phyloP scores from a whole-genome alignment of 257 asterid genomes.

The Solanum medicagineum region DNA sequence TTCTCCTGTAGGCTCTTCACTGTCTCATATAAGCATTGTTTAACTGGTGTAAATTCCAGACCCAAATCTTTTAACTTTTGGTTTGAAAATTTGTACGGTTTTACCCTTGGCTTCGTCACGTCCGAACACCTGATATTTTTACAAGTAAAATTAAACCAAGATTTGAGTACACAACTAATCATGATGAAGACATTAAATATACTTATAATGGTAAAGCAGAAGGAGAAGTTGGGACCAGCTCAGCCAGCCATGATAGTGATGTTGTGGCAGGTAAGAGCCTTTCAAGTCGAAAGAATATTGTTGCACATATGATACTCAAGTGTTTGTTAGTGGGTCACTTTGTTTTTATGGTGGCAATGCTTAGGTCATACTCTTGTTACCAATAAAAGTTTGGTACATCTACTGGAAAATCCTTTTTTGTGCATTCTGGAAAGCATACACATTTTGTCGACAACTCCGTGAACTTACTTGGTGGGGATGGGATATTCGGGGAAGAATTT shows the following conservation, averaged over 20 bases:
- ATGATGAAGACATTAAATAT: neutral
- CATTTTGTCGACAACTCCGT: no score
- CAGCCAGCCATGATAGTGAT: neutral
- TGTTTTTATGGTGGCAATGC: neutral
- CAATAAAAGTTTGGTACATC: neutral
- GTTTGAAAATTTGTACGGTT: conserved; percentile 75
- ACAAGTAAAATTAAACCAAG: neutral
- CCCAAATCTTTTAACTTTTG: conserved; percentile 80
- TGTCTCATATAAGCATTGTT: conserved; percentile 65
- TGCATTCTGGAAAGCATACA: neutral
- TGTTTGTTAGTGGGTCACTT: neutral
- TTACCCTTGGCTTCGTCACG: conserved; percentile 59
- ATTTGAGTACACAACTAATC: neutral
- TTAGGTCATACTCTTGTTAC: neutral
- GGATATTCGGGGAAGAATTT: conserved; percentile 91
- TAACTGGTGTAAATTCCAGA: conserved; percentile 65
- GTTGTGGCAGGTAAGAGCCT: conserved; percentile 1
- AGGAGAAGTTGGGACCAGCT: neutral
- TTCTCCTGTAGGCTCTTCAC: conserved; percentile 81
- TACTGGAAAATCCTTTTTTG: neutral
- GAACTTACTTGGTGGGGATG: conserved; percentile 69
- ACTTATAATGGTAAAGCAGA: neutral
- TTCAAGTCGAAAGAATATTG: neutral
- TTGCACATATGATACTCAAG: neutral
- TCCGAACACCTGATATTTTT: conserved; percentile 60